Base-by-base conservation (phyloP, 2,329 filamentous ascomycete genomes). In the Dactylonectria macrodidyma region DNA sequence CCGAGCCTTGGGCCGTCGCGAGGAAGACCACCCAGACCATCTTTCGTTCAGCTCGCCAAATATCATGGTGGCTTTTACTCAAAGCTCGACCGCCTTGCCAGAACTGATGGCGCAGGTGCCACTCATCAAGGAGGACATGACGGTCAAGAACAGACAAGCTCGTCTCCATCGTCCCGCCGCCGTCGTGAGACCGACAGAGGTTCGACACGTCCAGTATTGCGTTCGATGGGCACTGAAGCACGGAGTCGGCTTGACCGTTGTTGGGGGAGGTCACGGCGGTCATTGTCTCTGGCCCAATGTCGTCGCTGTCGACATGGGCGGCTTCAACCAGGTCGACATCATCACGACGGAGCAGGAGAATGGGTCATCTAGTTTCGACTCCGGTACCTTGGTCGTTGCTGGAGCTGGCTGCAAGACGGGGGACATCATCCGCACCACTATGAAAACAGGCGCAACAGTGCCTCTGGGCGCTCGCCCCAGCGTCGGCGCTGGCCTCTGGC, bases 401-500 rank as follows among this genome's bases (percentile, higher is more conserved):
- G 88, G 78, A 48, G 80, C 84, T n/a, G 89, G 90, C 57, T 90
- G 88, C 76, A 90, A 81, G 51, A 84, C 85, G 0, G 87, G 82
- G 1, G 85, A 89, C 56, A 86, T 92, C 66, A 71, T 91, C 70
- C 71, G 74, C 22, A 80, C 82, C 59, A 73, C 86, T 44, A 85
- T 86, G 81, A 78, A 65, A 1, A 80, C 70, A 0, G 87, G 85
- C 2, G 1, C 91, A 60, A 87, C 86, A 62, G 85, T 92, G 2
- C 89, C 90, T 0, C 76, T 92, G 3, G 90, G 90, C 2, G 76
- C 88, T 30, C 87, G 90, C 6, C 90, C 90, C 69, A 91, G 89
- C 70, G 88, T 92, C 30, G 90, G 90, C 3, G 85, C 88, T 0
- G 90, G 90, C 0, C 71, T 89, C 14, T 91, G 88, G 88, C 80